These are phyloP conservation scores for Aureobasidium sp. DNA, from an alignment of 2,329 filamentous ascomycete genomes.

Conservation along the genomic window DNA sequence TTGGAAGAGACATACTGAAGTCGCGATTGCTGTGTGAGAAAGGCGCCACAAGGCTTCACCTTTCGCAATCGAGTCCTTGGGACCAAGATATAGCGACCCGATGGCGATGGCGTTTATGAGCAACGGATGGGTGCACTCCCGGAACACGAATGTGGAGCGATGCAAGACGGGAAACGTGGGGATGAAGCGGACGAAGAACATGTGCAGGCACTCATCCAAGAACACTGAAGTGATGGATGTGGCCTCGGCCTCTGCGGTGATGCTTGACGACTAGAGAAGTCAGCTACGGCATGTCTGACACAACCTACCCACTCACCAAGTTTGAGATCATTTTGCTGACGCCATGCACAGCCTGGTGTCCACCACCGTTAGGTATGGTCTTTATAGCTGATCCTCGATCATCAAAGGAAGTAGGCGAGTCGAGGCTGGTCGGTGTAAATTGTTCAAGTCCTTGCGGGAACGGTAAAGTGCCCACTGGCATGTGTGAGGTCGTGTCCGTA, in stretches of 20 bases:
- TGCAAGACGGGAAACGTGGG: constrained; percentile 42
- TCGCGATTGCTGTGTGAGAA: constrained; percentile 39
- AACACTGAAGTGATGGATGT: constrained; percentile 40
- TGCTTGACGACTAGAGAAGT: constrained; percentile 32
- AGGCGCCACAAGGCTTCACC: constrained; percentile 40
- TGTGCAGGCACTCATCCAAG: constrained; percentile 40
- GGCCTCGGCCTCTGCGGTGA: constrained; percentile 39
- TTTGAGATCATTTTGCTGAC: constrained; percentile 39
- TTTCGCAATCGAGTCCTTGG: constrained; percentile 37
- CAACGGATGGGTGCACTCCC: constrained; percentile 38
- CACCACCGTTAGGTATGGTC: constrained; percentile 35
- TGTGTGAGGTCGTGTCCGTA: constrained; percentile 34
- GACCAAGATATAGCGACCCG: constrained; percentile 39
- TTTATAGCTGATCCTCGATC: constrained; percentile 31
- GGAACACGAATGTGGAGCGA: constrained; percentile 38
- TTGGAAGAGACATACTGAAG: constrained; percentile 24
- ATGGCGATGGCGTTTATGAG: constrained; percentile 41
- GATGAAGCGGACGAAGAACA: constrained; percentile 42
- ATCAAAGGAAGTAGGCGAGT: constrained; percentile 24
- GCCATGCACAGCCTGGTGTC: constrained; percentile 39
- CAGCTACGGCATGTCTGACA: background rate
- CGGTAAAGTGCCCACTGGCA: constrained; percentile 36
- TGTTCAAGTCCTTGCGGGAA: constrained; percentile 25
- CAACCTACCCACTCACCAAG: constrained; percentile 28
- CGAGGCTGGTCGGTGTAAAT: constrained; percentile 30